Evolutionary conservation across 2,329 filamentous ascomycete genomes (phyloP), one percentile per base, ranked within the genome.

Genomic region (Nannizzia gypsea): DNA sequence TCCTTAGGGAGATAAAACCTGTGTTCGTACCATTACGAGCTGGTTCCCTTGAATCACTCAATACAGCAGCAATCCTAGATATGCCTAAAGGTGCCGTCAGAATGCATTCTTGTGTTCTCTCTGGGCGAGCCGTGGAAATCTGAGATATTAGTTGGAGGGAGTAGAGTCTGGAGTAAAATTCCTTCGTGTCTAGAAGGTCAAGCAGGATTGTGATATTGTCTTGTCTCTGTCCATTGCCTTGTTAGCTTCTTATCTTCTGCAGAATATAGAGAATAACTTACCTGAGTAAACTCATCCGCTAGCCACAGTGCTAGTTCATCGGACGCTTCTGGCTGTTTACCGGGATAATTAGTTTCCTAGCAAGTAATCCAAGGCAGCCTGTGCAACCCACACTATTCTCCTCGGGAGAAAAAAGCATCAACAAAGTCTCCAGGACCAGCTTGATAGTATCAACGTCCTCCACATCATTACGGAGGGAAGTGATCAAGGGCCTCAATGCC

Each of bases 361-460:
- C 50, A 31, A 48, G 13, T n/a, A 57, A 63, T 58, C 50, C 46
- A 40, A 31, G 15, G 22, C 44, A 58, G 13, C 13, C 24, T 11
- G 13, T 24, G 61, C 63, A 31, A 77, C 80, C 64, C 64, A 82
- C 80, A 68, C 83, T 85, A 56, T 76, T 77, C 67, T 80, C 79
- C 69, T 86, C 82, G 4, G 83, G 84, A 65, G 82, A 83, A 74
- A 97, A 97, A 44, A 99, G 84, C 85, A 95, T 92, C 71, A 97
- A 79, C 67, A 99, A 78, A 50, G 95, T 99, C 81, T 99, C 93
- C 64, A 99, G 80, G 63, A 96, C 88, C 60, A 95, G 84, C 75
- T 96, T 95, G 71, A 95, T 87, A 3, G 95, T 99, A 73, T 99
- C 93, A 61, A 96, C 87, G 80, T 99, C 93, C 71, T 95, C 89